Base-by-base conservation (phyloP, 257 asterid species). In the Jasminum sambac region DNA sequence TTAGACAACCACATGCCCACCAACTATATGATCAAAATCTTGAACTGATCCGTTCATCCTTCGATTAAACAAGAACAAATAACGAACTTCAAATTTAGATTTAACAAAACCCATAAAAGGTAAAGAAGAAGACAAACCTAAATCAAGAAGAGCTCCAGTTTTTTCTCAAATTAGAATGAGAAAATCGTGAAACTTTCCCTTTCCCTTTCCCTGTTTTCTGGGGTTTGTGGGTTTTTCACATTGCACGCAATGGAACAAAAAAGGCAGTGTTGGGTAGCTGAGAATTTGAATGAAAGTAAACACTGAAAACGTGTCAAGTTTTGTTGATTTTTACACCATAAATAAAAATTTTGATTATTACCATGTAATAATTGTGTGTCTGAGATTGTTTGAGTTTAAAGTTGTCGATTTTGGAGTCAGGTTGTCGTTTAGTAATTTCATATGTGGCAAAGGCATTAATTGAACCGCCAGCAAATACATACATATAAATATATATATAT, bases 241-340 rank as follows among this genome's bases (percentile, higher is more conserved):
- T 42, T 23, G 63, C 68, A 77, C 78, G 82, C 57, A 77, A 65
- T 36, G 61, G 25, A 67, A 74, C 5, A 69, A n/a, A 10, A 17
- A 17, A 11, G 7, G 59, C 71, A 39, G 77, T 46, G 16, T 73
- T 62, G 74, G 81, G 77, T 72, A 75, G 80, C 64, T 72, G 73
- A 43, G 71, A 66, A 25, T 65, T 79, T 59, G n/a, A 58, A 68
- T 69, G 50, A 65, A 61, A 72, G 59, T 67, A 46, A 68, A 57
- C 67, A 44, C 58, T 41, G 16, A 74, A 30, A 58, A 59, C 78
- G 84, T 68, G 87, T 76, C 71, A 78, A 84, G 68, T 76, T 79
- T 30, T 30, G 36, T 30, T 30, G 1, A 30, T 30, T 79, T 42
- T 76, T 79, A 71, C 73, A 38, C 30, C 9, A 23, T 30, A 46